phyloP scores from a whole-genome alignment of 2,329 filamentous ascomycete species.

The Arthrobotrys iridis region DNA sequence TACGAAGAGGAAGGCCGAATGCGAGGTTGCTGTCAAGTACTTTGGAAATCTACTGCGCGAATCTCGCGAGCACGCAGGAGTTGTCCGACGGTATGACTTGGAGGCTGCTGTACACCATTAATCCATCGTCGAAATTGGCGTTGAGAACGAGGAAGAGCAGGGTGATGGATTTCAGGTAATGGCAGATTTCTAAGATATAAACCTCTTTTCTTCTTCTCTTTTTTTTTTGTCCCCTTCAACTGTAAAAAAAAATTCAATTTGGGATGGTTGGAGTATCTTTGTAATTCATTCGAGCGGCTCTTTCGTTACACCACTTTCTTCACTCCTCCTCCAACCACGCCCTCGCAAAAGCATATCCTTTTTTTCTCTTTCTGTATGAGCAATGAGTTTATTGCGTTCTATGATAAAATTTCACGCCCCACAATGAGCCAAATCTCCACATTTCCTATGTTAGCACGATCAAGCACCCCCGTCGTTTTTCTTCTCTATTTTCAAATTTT shows the following conservation, averaged over 20 bases:
- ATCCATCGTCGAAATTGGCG: neutral
- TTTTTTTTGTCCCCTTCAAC: constrained; percentile 20
- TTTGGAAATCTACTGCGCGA: constrained; percentile 84
- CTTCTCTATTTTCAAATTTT: neutral
- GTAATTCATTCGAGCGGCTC: constrained; percentile 40
- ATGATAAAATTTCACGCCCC: constrained; percentile 17
- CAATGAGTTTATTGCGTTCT: constrained; percentile 33
- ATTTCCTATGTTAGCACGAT: constrained; percentile 9
- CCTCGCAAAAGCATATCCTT: constrained; percentile 31
- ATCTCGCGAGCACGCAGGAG: constrained; percentile 64
- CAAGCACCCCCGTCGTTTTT: neutral
- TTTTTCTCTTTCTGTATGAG: constrained; percentile 16
- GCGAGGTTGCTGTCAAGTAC: constrained; percentile 86
- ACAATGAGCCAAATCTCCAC: constrained; percentile 18
- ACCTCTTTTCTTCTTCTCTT: neutral
- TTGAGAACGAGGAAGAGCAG: neutral
- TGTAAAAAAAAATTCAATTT: constrained; percentile 38
- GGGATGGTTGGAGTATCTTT: constrained; percentile 46
- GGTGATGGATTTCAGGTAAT: constrained; percentile 8
- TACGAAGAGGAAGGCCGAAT: constrained; percentile 80
- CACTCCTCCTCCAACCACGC: constrained; percentile 20
- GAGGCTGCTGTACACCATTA: constrained; percentile 59
- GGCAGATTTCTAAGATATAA: constrained; percentile 14
- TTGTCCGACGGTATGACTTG: constrained; percentile 67
- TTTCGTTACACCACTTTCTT: constrained; percentile 11